Conservation (phyloP, 495 filamentous ascomycete species). For the Tuber magnatum region DNA sequence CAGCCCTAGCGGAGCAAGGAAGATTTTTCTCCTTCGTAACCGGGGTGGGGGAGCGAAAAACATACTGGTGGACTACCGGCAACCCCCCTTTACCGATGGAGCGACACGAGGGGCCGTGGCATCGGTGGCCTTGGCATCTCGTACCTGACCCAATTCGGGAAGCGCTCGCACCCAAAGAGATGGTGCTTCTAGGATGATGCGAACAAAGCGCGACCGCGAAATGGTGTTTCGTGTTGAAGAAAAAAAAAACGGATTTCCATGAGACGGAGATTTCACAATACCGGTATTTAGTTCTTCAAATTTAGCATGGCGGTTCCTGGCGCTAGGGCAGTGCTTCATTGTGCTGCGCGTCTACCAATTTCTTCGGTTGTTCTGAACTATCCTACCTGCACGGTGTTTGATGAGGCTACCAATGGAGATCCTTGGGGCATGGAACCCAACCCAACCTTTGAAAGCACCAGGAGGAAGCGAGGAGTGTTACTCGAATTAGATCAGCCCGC, state of each 20-base stretch:
- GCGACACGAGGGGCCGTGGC: constrained; percentile 19
- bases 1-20: constrained; percentile 1
- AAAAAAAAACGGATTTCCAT: background rate
- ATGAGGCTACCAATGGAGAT: background rate
- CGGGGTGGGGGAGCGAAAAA: constrained; percentile 8
- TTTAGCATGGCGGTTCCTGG: background rate
- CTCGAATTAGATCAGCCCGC: background rate
- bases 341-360: background rate
- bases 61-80: too few species aligned
- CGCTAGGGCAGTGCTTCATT: background rate
- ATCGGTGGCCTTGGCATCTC: constrained; percentile 26
- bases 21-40: background rate
- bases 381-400: background rate
- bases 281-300: background rate
- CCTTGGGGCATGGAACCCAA: background rate
- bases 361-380: background rate
- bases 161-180: constrained; percentile 32
- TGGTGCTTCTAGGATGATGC: constrained; percentile 22
- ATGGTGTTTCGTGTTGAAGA: background rate
- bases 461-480: background rate
- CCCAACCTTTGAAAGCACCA: background rate
- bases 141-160: constrained; percentile 32
- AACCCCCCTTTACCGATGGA: constrained; percentile 34
- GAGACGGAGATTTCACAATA: background rate
- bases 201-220: constrained; percentile 3